Evolutionary conservation across 352 stramenopile genomes (phyloP), one percentile per base, ranked within the genome.

Genomic region (Phytophthora megakarya): DNA sequence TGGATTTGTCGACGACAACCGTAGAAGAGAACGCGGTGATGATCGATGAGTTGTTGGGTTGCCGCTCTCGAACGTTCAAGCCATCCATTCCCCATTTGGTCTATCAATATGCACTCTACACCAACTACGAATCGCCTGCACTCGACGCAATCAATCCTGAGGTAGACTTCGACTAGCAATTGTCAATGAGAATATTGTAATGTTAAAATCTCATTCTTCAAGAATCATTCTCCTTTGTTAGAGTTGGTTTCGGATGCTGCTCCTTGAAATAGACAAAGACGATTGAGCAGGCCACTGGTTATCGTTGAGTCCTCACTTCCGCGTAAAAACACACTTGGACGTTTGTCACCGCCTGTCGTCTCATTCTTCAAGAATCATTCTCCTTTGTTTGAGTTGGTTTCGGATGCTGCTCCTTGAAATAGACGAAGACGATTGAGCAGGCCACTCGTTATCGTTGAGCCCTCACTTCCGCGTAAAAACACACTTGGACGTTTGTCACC

Each of bases 21-120:
- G 16, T 60, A 94, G 86, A 86, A 42, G 92, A 98, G 70, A 98
- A 98, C 65, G 74, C 78, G 7, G 46, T 13, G 3, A 75, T 98
- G 42, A 95, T 98, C 51, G 38, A 86, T 10, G 70, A 80, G n/a
- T 76, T 98, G 11, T 79, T 98, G 19, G 75, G 70, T 7, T 97
- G 78, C 69, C 65, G 55, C 35, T 73, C 60, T 47, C 73, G 70
- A 43, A 59, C 51, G 11, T 98, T 98, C 68, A 86, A 89, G 48
- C 94, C 95, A 2, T 93, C 80, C 19, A 98, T 98, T 59, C 93
- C 96, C 13, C 87, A 98, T 73, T 81, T 98, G 18, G 91, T 98
- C 42, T 98, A 98, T 73, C 95, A 98, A 62, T 98, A 98, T 65
- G 88, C 84, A 10, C 75, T 97, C 7, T 98, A 86, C 65, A 80